These are phyloP conservation scores for Boletales sp. DNA, from an alignment of 768 basidiomycete species.

Conservation along the genomic window DNA sequence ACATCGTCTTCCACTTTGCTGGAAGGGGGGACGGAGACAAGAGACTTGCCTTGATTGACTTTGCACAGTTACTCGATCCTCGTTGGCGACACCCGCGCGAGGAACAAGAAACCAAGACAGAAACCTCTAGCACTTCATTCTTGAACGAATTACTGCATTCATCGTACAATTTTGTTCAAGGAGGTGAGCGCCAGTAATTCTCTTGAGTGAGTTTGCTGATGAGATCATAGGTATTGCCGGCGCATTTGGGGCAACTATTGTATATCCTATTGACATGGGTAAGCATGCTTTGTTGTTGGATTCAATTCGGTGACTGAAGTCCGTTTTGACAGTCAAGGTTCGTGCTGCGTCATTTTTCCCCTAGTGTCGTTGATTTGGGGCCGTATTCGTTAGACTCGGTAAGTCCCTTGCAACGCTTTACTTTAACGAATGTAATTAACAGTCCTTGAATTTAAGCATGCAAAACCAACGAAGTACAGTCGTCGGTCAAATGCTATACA, in stretches of 20 bases:
- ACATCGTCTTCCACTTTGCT: conserved; percentile 97
- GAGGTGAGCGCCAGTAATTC: conserved; percentile 49
- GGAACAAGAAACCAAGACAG: conserved; percentile 35
- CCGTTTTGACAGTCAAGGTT: conserved; percentile 62
- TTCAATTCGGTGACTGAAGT: conserved; percentile 6
- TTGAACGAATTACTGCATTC: conserved; percentile 63
- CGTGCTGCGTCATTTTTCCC: conserved; percentile 15
- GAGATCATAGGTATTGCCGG: conserved; percentile 74
- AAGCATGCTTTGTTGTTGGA: conserved; percentile 30
- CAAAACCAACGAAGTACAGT: conserved; percentile 97
- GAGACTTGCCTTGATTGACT: conserved; percentile 83
- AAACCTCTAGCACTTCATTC: conserved; percentile 38
- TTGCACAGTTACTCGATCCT: conserved; percentile 89
- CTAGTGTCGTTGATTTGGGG: conserved; percentile 7
- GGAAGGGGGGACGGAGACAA: conserved; percentile 68
- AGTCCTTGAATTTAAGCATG: conserved; percentile 50
- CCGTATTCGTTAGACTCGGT: conserved; percentile 53
- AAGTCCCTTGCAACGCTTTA: conserved; percentile 8
- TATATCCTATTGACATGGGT: conserved; percentile 95
- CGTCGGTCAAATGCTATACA: conserved; percentile 94
- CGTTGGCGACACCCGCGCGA: conserved; percentile 77
- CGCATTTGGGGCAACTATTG: conserved; percentile 93
- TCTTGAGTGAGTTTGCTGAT: conserved; percentile 10
- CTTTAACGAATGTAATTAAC: conserved; percentile 1
- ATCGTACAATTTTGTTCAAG: conserved; percentile 82